Conservation (phyloP, 2,329 filamentous ascomycete species). For the Exutisphaerella laricina region DNA sequence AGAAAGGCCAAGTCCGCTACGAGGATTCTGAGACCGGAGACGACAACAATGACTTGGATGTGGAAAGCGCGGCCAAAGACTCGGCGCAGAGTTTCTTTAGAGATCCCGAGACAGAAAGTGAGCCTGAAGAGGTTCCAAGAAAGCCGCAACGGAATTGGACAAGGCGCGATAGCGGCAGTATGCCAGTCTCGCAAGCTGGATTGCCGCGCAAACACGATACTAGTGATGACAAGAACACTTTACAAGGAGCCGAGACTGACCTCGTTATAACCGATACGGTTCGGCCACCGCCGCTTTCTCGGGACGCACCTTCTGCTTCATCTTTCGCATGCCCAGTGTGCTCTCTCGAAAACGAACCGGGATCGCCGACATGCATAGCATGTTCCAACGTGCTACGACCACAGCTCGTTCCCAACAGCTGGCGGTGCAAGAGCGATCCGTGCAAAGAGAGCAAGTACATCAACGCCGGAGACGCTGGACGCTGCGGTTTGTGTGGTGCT, state of each 20-base stretch:
- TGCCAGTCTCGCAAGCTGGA: constrained; percentile 9
- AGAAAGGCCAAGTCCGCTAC: constrained; percentile 7
- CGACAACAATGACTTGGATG: constrained; percentile 18
- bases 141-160: neutral
- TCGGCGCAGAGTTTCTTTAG: neutral
- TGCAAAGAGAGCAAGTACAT: constrained; percentile 57
- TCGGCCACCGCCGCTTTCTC: neutral
- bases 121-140: constrained; percentile 1
- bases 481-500: constrained; percentile 64
- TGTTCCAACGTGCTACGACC: constrained; percentile 65
- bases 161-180: neutral
- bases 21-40: constrained; percentile 28
- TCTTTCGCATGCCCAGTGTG: constrained; percentile 51
- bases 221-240: constrained; percentile 2
- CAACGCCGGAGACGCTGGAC: constrained; percentile 63
- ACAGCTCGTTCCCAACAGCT: constrained; percentile 50
- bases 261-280: neutral
- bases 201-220: constrained; percentile 5
- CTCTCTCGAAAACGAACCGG: constrained; percentile 56
- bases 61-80: neutral
- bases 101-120: constrained; percentile 18
- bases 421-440: constrained; percentile 54
- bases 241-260: neutral
- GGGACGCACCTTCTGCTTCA: neutral
- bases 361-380: constrained; percentile 56